Percentiles rank a stretch among this genome's conserved stretches.
Evolutionary conservation across 1,139 yeast species (phyloP).

Genomic region (Kodamaea sp.): DNA sequence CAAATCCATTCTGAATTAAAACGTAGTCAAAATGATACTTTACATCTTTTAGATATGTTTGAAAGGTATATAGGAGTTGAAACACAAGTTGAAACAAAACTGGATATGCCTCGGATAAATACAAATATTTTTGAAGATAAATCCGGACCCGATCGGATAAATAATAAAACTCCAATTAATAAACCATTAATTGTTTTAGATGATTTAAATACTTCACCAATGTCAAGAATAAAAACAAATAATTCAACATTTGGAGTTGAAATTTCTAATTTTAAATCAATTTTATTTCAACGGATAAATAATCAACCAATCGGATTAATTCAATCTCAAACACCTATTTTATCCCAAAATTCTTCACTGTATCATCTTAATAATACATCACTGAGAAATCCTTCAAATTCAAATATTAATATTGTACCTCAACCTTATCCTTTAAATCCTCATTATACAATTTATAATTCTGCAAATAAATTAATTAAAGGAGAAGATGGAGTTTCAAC

Average conservation of each 20-base stretch:
- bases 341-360: constrained; percentile 4
- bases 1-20: constrained; percentile 43
- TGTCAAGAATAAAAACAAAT: constrained; percentile 10
- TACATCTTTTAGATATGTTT: constrained; percentile 45
- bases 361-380: constrained; percentile 14
- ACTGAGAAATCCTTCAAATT: constrained; percentile 18
- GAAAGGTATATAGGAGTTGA: constrained; percentile 23
- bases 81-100: neutral
- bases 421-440: constrained; percentile 40
- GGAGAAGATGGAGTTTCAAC: constrained; percentile 7
- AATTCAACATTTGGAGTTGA: constrained; percentile 8
- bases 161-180: constrained; percentile 15
- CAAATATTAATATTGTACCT: constrained; percentile 25
- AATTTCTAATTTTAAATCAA: constrained; percentile 10
- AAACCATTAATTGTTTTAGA: constrained; percentile 7
- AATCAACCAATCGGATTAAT: neutral
- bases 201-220: constrained; percentile 15
- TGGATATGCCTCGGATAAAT: constrained; percentile 11
- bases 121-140: constrained; percentile 11
- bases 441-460: constrained; percentile 29
- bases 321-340: neutral
- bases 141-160: constrained; percentile 1
- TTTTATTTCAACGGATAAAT: constrained; percentile 10
- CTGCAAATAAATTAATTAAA: constrained; percentile 10
- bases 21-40: constrained; percentile 47